A percentile compares a stretch with the other conserved stretches of the same genome.
Conservation (phyloP, 1,284 basidiomycete species). For the Megacollybia platyphylla region DNA sequence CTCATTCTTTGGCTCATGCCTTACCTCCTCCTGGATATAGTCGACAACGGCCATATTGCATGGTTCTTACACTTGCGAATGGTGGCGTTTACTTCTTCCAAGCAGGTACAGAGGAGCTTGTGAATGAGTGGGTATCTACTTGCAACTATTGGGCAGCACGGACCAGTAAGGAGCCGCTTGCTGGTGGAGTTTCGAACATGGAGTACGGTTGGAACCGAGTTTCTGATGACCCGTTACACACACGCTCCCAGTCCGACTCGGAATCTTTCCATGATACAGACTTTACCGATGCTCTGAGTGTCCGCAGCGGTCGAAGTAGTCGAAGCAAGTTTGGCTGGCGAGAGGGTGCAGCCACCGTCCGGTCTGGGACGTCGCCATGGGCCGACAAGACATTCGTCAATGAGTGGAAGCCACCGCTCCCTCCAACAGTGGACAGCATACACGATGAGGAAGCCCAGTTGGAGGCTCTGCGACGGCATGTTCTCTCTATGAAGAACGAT, state of each 20-base stretch:
- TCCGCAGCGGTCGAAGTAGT: conserved; percentile 56
- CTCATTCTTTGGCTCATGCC: conserved; percentile 81
- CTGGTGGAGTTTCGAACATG: conserved; percentile 96
- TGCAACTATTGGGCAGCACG: conserved; percentile 99
- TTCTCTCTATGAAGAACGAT: conserved; percentile 65
- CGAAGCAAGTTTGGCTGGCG: conserved; percentile 58
- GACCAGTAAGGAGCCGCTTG: conserved; percentile 84
- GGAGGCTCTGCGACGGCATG: conserved; percentile 76
- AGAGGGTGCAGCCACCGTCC: conserved; percentile 49
- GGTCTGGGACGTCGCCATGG: conserved; percentile 54
- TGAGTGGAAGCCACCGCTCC: conserved; percentile 88
- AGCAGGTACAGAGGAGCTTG: conserved; percentile 93
- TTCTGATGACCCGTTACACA: conserved; percentile 35
- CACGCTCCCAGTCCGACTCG: conserved; percentile 44
- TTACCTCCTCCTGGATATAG: conserved; percentile 90
- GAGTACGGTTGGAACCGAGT: conserved; percentile 96
- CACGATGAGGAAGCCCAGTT: conserved; percentile 88
- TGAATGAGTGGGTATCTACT: conserved; percentile 95
- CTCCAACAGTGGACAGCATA: conserved; percentile 72
- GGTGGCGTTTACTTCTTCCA: conserved; percentile 95
- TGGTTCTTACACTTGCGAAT: conserved; percentile 84
- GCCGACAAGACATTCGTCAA: conserved; percentile 73
- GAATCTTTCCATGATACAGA: conserved; percentile 39
- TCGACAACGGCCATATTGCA: conserved; percentile 81
- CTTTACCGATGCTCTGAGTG: conserved; percentile 48